Evolutionary conservation across 768 basidiomycete species (phyloP).

Genomic region (Boletus subparvulus): DNA sequence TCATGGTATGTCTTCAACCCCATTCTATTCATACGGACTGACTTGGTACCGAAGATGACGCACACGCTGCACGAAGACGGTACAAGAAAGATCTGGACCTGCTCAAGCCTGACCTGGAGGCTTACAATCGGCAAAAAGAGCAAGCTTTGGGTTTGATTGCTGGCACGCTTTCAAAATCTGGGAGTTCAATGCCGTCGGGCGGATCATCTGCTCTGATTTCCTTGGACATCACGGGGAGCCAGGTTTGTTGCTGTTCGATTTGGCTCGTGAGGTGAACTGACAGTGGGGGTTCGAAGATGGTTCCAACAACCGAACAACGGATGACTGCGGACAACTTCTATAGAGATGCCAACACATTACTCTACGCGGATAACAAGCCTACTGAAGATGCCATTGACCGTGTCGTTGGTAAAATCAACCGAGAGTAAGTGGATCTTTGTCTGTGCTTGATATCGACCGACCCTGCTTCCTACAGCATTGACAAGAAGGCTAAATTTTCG

Average conservation of each 20-base stretch:
- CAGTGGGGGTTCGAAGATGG: constrained; percentile 36
- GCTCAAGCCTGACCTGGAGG: constrained; percentile 83
- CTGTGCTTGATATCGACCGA: not conserved
- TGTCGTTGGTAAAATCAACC: constrained; percentile 87
- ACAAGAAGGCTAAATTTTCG: constrained; percentile 88
- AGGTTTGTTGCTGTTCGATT: constrained; percentile 33
- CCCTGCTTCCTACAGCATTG: constrained; percentile 52
- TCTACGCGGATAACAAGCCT: constrained; percentile 95
- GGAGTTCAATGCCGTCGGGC: constrained; percentile 30
- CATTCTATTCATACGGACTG: not conserved
- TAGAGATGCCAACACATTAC: constrained; percentile 87
- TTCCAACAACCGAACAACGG: constrained; percentile 58
- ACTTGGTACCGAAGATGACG: constrained; percentile 61
- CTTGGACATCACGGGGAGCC: constrained; percentile 51
- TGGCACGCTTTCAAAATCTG: constrained; percentile 55
- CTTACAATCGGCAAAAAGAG: constrained; percentile 90
- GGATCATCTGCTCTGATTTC: constrained; percentile 42
- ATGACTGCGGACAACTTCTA: constrained; percentile 81
- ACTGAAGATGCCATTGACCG: constrained; percentile 93
- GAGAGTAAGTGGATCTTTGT: constrained; percentile 63
- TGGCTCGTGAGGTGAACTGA: constrained; percentile 7
- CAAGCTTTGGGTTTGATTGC: constrained; percentile 72
- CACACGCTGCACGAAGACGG: constrained; percentile 80
- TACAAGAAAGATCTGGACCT: constrained; percentile 92
- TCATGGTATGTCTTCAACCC: constrained; percentile 59